Base-by-base conservation (phyloP, 106 monocot species). In the Dactylorhiza incarnata region DNA sequence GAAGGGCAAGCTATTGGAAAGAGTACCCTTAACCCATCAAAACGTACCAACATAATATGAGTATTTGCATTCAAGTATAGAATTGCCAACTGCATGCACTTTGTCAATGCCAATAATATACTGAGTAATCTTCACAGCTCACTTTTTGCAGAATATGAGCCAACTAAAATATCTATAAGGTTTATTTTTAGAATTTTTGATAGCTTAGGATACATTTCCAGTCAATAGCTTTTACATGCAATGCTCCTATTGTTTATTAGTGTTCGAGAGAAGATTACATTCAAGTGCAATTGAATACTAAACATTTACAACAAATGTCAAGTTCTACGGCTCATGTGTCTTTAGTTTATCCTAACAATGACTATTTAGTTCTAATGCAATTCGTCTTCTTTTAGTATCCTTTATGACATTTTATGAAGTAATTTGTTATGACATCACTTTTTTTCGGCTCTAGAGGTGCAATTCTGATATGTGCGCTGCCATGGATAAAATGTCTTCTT, bases 401-500 rank as follows among this genome's bases (percentile, higher is more conserved):
- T 19, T 26, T 50, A 22, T 73, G 73, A 25, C 5, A 10, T 48
- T 49, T 49, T 11, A 6, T 25, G 53, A 16, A 1, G 5, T 15
- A 53, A 43, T 74, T 50, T 22, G 2, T 76, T 15, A 19, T 10
- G 49, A 72, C 48, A 11, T 49, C 11, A 37, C 37, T 72, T 49
- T 66, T 72, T 74, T 55, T 5, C 17, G 9, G 0, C 43, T 37
- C 11, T 75, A 95, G 91, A 82, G 95, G 95, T 48, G 80, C 95
- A 58, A 72, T 91, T 48, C 47, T 91, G 81, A 77, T 87, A 37
- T 87, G 85, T 65, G 83, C 84, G 51, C 71, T 91, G 61, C 91
- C 95, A 45, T 95, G 95, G 95, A 82, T 95, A 24, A 85, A 74
- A 74, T 77, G 78, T 74, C 82, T 95, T 69, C 81, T 95, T 75